These are phyloP conservation scores for Fusarium ambrosium DNA, from an alignment of 2,329 filamentous ascomycete species.

Conservation along the genomic window DNA sequence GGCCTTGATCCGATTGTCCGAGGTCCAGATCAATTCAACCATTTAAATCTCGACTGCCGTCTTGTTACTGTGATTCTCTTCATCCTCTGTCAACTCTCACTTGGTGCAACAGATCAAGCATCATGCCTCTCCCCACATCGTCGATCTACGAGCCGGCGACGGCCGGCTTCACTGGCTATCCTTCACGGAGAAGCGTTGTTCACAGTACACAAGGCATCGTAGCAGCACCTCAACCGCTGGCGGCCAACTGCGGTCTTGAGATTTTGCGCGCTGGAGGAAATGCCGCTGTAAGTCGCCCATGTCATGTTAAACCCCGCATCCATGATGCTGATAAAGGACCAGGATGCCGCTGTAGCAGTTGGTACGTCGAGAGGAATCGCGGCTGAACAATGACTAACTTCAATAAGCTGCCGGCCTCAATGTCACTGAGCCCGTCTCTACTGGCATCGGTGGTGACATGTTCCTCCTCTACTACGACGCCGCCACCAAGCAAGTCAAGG, in stretches of 20 bases:
- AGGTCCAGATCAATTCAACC: constrained; percentile 2
- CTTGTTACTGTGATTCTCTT: neutral
- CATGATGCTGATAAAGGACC: constrained; percentile 8
- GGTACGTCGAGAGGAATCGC: constrained; percentile 62
- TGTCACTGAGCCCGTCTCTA: constrained; percentile 92
- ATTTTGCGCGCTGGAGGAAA: constrained; percentile 92
- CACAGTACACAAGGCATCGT: constrained; percentile 95
- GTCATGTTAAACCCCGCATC: neutral
- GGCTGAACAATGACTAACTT: accelerated
- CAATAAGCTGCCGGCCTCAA: constrained; percentile 87
- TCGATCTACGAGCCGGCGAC: constrained; percentile 63
- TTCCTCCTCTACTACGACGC: constrained; percentile 95
- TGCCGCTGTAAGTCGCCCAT: constrained; percentile 77
- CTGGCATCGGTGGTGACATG: constrained; percentile 97
- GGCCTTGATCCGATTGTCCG: constrained; percentile 20
- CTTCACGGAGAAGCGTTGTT: constrained; percentile 89
- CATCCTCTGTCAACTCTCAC: neutral
- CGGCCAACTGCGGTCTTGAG: constrained; percentile 87
- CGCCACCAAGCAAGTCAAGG: constrained; percentile 82
- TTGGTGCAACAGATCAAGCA: neutral
- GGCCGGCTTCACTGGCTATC: constrained; percentile 71
- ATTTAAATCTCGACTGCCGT: neutral
- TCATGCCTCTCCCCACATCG: constrained; percentile 63
- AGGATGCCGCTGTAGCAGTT: constrained; percentile 97
- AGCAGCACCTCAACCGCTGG: constrained; percentile 89